Evolutionary conservation across 2,329 filamentous ascomycete species (phyloP).

Genomic region (Monosporascus cannonballus): DNA sequence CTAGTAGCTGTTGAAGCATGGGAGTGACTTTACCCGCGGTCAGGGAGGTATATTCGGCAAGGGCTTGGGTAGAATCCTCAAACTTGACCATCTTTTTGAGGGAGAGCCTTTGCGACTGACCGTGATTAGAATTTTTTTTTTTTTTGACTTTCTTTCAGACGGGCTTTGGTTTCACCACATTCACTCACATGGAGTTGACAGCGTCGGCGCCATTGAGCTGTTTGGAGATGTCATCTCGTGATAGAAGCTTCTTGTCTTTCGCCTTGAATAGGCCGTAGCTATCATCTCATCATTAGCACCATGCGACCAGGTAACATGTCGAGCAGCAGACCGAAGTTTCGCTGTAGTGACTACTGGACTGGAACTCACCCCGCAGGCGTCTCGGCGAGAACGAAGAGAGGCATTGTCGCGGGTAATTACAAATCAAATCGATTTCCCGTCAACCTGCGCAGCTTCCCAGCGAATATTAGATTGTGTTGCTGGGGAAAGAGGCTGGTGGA

Average conservation of each 20-base stretch:
- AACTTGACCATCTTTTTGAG: constrained; percentile 98
- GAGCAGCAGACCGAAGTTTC: neutral
- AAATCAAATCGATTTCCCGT: neutral
- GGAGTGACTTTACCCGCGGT: constrained; percentile 94
- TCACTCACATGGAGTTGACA: constrained; percentile 74
- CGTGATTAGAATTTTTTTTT: neutral
- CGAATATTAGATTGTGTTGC: constrained; percentile 17
- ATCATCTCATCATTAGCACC: constrained; percentile 18
- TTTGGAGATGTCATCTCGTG: constrained; percentile 71
- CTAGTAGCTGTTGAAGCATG: constrained; percentile 73
- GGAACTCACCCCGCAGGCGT: constrained; percentile 70
- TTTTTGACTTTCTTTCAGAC: neutral
- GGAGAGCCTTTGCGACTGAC: constrained; percentile 59
- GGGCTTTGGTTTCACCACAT: neutral
- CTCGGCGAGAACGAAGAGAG: constrained; percentile 88
- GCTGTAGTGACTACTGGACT: neutral
- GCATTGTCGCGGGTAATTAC: constrained; percentile 51
- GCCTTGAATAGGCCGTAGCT: constrained; percentile 98
- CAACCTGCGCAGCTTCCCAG: constrained; percentile 21
- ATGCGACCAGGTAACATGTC: neutral
- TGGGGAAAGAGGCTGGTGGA: constrained; percentile 20
- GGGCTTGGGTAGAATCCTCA: constrained; percentile 81
- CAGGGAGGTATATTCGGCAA: constrained; percentile 84
- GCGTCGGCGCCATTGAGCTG: constrained; percentile 77
- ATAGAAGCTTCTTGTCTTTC: constrained; percentile 96